Conservation (phyloP, 768 basidiomycete species). For the Tylopilus intermedius region DNA sequence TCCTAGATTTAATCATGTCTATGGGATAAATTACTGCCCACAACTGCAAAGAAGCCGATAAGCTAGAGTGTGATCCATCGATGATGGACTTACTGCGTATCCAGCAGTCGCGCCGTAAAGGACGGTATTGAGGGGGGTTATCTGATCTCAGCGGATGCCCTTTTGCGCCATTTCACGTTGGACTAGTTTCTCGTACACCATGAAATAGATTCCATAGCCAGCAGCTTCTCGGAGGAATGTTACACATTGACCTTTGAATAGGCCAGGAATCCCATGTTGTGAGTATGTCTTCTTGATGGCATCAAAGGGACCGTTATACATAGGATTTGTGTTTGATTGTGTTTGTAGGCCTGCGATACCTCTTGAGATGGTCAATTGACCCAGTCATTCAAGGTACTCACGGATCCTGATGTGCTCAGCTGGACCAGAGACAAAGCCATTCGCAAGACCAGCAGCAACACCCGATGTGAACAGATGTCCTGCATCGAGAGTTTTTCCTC, state of each 20-base stretch:
- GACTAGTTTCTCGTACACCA: slow-evolving; percentile 88
- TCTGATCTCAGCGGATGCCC: slow-evolving; percentile 68
- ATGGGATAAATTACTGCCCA: slow-evolving; percentile 95
- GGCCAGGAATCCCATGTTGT: slow-evolving; percentile 70
- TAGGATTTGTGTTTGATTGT: slow-evolving; percentile 70
- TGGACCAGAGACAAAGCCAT: slow-evolving; percentile 90
- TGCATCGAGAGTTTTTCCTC: slow-evolving; percentile 54
- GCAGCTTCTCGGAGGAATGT: slow-evolving; percentile 80
- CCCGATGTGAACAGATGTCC: slow-evolving; percentile 74
- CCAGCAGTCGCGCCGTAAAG: slow-evolving; percentile 90
- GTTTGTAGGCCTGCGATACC: slow-evolving; percentile 73
- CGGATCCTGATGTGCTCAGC: slow-evolving; percentile 94
- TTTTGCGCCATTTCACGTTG: slow-evolving; percentile 78
- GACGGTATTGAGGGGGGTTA: slow-evolving; percentile 71
- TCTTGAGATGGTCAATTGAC: slow-evolving; percentile 1
- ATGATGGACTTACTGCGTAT: slow-evolving; percentile 63
- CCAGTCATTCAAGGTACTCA: slow-evolving; percentile 8
- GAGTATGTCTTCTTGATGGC: slow-evolving; percentile 81
- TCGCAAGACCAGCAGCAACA: slow-evolving; percentile 81
- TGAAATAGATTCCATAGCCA: slow-evolving; percentile 86
- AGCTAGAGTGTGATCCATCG: slow-evolving; percentile 1
- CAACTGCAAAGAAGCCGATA: slow-evolving; percentile 41
- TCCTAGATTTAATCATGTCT: slow-evolving; percentile 90
- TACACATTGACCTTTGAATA: slow-evolving; percentile 90
- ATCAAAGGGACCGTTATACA: slow-evolving; percentile 81